A percentile compares a stretch with the other conserved stretches of the same genome.
Evolutionary conservation across 208 protist species (phyloP).

Genomic region (Crithidia brevicula): DNA sequence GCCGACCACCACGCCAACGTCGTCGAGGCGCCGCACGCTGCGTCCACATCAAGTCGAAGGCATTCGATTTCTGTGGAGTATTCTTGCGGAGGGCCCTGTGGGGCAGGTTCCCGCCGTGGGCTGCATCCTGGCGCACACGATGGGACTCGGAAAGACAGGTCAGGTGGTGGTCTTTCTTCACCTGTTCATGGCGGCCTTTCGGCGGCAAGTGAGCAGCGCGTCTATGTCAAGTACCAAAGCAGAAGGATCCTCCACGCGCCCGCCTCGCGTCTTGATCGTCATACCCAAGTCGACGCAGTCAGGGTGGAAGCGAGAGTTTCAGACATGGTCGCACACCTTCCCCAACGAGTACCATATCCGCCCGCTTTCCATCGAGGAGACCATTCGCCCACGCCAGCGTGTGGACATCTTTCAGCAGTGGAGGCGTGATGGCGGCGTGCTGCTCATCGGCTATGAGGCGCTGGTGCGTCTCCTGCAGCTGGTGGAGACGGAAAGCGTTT

Average conservation of each 20-base stretch:
- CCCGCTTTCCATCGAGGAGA: slow-evolving; percentile 30
- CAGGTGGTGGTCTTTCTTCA: slow-evolving; percentile 86
- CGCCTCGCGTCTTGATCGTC: slow-evolving; percentile 60
- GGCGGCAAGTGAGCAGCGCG: too few relatives aligned
- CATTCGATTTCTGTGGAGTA: slow-evolving; percentile 86
- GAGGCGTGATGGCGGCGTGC: slow-evolving; percentile 61
- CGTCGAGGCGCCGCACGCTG: slow-evolving; percentile 27
- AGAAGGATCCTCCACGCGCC: background rate
- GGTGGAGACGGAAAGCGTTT: slow-evolving; percentile 35
- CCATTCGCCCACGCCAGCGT: slow-evolving; percentile 21
- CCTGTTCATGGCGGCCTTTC: slow-evolving; percentile 51
- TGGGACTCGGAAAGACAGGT: slow-evolving; percentile 90
- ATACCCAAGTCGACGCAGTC: slow-evolving; percentile 78
- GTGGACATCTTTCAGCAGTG: slow-evolving; percentile 48
- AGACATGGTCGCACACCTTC: slow-evolving; percentile 64
- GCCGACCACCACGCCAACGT: too few relatives aligned
- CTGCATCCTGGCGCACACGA: slow-evolving; percentile 86
- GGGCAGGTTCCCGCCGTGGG: slow-evolving; percentile 79
- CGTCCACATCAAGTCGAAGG: slow-evolving; percentile 79
- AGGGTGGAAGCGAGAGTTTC: slow-evolving; percentile 69
- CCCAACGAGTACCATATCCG: slow-evolving; percentile 44
- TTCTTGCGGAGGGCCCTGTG: slow-evolving; percentile 73
- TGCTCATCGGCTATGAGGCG: slow-evolving; percentile 81
- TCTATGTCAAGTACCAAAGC: too few relatives aligned
- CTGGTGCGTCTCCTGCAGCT: slow-evolving; percentile 59